Evolutionary conservation across 371 early-diverging fungal species (phyloP).

Genomic region (Mortierella sp.): DNA sequence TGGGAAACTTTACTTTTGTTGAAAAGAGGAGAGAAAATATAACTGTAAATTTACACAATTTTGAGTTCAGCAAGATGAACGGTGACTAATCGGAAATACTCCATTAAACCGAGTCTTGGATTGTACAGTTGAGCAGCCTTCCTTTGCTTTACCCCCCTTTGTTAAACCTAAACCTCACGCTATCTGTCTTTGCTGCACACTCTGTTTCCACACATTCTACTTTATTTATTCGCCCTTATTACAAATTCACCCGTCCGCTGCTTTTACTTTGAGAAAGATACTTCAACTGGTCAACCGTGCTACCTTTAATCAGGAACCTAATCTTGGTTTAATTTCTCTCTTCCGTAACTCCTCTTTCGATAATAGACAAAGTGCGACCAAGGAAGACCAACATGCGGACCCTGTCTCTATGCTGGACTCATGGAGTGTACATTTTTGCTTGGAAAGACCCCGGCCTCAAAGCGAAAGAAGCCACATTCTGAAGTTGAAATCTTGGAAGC

Average conservation of each 20-base stretch:
- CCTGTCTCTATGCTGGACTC: slow-evolving; percentile 47
- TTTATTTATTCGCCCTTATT: background rate
- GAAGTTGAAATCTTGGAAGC: slow-evolving; percentile 51
- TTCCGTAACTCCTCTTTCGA: slow-evolving; percentile 7
- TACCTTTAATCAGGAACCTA: too few species aligned
- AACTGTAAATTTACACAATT: background rate
- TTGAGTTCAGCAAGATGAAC: slow-evolving; percentile 21
- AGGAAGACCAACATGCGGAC: slow-evolving; percentile 50
- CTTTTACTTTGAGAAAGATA: background rate
- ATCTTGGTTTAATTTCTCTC: slow-evolving; percentile 12
- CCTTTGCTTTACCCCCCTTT: background rate
- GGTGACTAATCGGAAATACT: slow-evolving; percentile 29
- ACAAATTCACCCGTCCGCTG: background rate
- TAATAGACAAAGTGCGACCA: slow-evolving; percentile 55
- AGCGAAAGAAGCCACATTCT: slow-evolving; percentile 38
- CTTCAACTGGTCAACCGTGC: background rate
- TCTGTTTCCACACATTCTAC: background rate
- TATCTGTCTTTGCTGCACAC: background rate
- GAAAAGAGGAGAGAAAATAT: too few species aligned
- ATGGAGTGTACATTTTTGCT: slow-evolving; percentile 56
- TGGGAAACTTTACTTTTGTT: too few species aligned
- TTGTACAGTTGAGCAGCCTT: background rate
- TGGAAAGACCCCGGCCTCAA: slow-evolving; percentile 41
- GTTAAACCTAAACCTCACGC: background rate
- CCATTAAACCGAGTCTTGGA: background rate